phyloP scores from a whole-genome alignment of 306 rosid species.

The Rosa chinensis region DNA sequence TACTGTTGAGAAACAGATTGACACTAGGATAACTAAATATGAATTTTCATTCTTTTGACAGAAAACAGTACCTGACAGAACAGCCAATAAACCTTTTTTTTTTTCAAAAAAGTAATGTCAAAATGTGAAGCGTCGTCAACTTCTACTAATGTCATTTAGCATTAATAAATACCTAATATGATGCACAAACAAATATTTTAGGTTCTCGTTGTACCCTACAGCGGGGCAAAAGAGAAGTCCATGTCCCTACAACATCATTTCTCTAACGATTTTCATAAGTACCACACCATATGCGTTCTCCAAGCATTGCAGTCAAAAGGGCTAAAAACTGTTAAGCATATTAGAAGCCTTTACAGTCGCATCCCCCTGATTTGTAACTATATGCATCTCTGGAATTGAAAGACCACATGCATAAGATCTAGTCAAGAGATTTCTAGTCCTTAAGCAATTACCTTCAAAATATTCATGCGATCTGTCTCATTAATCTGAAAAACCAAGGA shows the following conservation, averaged over 20 bases:
- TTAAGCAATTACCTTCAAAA: conserved; percentile 70
- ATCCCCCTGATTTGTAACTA: background rate
- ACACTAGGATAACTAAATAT: background rate
- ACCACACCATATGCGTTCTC: background rate
- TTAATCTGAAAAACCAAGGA: conserved; percentile 76
- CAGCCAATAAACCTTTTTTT: background rate
- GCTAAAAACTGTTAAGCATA: background rate
- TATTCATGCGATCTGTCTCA: conserved; percentile 91
- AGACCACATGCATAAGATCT: conserved; percentile 11
- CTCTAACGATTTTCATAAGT: background rate
- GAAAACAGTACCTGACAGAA: background rate
- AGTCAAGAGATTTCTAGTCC: conserved; percentile 27
- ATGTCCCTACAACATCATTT: background rate
- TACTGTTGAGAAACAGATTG: background rate
- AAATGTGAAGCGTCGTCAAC: background rate
- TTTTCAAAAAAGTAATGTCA: background rate
- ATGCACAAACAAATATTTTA: background rate
- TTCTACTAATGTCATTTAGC: background rate
- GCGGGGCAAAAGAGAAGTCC: background rate
- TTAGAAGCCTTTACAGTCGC: background rate
- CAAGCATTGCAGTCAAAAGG: background rate
- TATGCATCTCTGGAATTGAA: conserved; percentile 1
- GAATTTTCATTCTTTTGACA: background rate
- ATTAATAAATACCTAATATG: background rate
- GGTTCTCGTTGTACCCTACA: background rate